Conservation (phyloP, 2,329 filamentous ascomycete genomes). For the Chrysoporthe austroafricana region DNA sequence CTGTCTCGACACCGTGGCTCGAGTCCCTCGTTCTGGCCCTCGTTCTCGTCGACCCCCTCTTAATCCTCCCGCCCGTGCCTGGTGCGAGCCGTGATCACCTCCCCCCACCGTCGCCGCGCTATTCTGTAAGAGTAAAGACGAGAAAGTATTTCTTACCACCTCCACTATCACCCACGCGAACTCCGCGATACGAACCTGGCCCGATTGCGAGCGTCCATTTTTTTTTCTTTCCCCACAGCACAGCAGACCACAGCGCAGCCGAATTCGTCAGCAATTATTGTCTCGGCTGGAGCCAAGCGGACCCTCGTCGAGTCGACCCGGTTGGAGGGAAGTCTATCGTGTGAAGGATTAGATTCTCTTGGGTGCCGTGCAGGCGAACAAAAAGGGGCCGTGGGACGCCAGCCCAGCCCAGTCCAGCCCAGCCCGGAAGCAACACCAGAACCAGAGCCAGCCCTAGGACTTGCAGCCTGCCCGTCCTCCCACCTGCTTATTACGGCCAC, state of each 20-base stretch:
- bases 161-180: constrained; percentile 14
- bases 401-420: background rate
- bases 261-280: constrained; percentile 7
- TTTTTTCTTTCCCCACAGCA: background rate
- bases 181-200: constrained; percentile 12
- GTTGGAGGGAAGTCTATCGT: background rate
- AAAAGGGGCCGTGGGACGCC: constrained; percentile 1
- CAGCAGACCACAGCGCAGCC: background rate
- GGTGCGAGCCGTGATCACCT: background rate
- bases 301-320: background rate
- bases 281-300: background rate
- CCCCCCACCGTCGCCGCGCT: background rate
- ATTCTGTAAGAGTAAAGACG: constrained; percentile 10
- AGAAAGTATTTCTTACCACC: constrained; percentile 12
- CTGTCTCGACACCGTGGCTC: constrained; percentile 1
- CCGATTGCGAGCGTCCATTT: constrained; percentile 12
- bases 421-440: background rate
- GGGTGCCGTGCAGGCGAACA: background rate
- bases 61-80: background rate
- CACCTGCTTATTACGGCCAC: constrained; percentile 17
- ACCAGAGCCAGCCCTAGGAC: constrained; percentile 14
- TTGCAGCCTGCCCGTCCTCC: constrained; percentile 2
- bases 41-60: background rate
- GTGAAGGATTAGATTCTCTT: background rate
- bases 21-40: constrained; percentile 1